These are phyloP conservation scores for Croton setiger DNA, from an alignment of 441 rosid genomes.

Conservation along the genomic window DNA sequence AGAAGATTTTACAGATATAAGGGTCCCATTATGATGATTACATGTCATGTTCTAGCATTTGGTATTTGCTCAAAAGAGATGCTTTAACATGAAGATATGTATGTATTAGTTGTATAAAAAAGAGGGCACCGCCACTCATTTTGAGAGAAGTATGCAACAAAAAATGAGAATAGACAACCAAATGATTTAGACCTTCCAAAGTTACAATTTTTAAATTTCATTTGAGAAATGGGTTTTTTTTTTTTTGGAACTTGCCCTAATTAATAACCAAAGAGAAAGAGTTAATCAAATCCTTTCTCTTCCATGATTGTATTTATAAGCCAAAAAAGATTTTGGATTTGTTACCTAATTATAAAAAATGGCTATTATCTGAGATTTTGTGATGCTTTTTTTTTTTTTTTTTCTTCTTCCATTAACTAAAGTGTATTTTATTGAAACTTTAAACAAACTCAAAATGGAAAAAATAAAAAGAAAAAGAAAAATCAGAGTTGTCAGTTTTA, in stretches of 20 bases:
- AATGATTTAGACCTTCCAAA: conserved; percentile 46
- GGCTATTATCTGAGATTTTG: neutral
- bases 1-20: conserved; percentile 1
- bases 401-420: neutral
- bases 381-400: neutral
- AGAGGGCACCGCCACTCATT: conserved; percentile 23
- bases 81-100: conserved; percentile 30
- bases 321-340: neutral
- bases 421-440: conserved; percentile 9
- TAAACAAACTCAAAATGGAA: neutral
- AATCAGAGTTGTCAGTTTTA: neutral
- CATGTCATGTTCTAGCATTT: conserved; percentile 35
- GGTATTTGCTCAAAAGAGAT: conserved; percentile 27
- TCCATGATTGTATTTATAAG: neutral
- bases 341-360: neutral
- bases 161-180: conserved; percentile 30
- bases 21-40: conserved; percentile 49
- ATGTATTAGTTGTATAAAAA: neutral
- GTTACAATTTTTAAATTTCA: conserved; percentile 12
- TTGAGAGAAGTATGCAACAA: conserved; percentile 16
- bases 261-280: conserved; percentile 15
- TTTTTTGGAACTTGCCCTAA: conserved; percentile 24
- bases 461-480: no score
- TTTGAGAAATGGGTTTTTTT: conserved; percentile 14
- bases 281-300: neutral